phyloP scores from a whole-genome alignment of 164 flowering plant genomes.

The Brasenia schreberi region DNA sequence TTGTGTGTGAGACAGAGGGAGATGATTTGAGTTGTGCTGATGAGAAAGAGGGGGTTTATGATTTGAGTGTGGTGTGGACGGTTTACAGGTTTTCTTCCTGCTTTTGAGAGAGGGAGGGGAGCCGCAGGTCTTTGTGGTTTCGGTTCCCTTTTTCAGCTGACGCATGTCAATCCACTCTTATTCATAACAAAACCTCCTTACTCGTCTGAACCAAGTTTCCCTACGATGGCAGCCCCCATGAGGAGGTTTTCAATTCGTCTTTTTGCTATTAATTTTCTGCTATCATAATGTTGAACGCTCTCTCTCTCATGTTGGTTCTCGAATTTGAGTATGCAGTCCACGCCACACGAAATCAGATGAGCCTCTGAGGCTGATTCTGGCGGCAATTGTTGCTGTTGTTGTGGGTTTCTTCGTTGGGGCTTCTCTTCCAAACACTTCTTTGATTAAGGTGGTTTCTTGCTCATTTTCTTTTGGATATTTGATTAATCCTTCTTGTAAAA shows the following conservation, averaged over 20 bases:
- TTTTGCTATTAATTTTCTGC: neutral
- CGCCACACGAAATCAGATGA: conserved; percentile 3
- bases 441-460: conserved; percentile 2
- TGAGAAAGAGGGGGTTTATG: no score
- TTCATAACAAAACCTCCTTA: no score
- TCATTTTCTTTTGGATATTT: neutral
- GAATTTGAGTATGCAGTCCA: neutral
- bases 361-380: conserved; percentile 1
- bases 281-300: neutral
- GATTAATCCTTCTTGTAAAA: neutral
- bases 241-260: neutral
- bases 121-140: no score
- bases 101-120: no score
- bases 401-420: conserved; percentile 8
- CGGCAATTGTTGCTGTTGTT: conserved; percentile 1
- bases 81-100: no score
- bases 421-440: conserved; percentile 1
- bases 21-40: no score
- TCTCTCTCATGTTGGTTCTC: neutral
- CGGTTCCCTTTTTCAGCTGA: no score
- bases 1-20: no score
- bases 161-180: no score
- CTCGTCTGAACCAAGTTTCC: no score
- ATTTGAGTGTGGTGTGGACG: no score
- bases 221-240: neutral